Base-by-base conservation (phyloP, 2,329 filamentous ascomycete genomes). In the Hypocreales sp. region DNA sequence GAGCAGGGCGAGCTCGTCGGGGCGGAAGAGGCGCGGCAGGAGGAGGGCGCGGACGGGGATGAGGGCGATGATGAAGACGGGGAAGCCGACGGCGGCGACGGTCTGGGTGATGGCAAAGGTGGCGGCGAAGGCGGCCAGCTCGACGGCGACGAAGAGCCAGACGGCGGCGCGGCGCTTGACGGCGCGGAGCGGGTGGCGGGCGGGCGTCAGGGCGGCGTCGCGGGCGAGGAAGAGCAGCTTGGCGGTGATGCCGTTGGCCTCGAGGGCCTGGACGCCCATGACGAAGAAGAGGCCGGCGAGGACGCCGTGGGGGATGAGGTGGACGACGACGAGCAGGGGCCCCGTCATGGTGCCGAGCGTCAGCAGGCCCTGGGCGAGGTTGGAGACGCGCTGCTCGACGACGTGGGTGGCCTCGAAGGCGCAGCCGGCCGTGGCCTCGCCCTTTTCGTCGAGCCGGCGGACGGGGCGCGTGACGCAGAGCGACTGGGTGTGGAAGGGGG, bases 41-140 rank as follows among this genome's bases (percentile, higher is more conserved):
- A 82, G 34, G 32, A 70, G 55, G 2, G 73, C 67, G 7, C 79
- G 64, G 3, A 74, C 51, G 0, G 79, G 79, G 15, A 83, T 73
- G 5, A 83, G 57, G 11, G 70, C 50, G 25, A 83, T 52, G 41
- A 84, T 82, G 36, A 82, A 67, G 20, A 83, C 63, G 7, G 80
- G 80, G 38, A 86, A 87, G 0, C 80, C 80, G 8, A 87, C 79
- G 3, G 80, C 80, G 3, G 79, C 80, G 26, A 86, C 76, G 0
- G 80, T 86, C 53, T 87, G 75, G 0, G 80, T 84, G 41, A 86
- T 80, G 32, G 80, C 79, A 47, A 87, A 84, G 0, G 80, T 87
- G 14, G 74, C 79, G 3, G 63, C 79, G 40, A 86, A 84, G 0
- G 71, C 78, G 23, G 75, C 15, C 4, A 86, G 52, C 50, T 84